phyloP scores from a whole-genome alignment of 202 grass and related monocot genomes.

The Schoenoplectus tabernaemontani region DNA sequence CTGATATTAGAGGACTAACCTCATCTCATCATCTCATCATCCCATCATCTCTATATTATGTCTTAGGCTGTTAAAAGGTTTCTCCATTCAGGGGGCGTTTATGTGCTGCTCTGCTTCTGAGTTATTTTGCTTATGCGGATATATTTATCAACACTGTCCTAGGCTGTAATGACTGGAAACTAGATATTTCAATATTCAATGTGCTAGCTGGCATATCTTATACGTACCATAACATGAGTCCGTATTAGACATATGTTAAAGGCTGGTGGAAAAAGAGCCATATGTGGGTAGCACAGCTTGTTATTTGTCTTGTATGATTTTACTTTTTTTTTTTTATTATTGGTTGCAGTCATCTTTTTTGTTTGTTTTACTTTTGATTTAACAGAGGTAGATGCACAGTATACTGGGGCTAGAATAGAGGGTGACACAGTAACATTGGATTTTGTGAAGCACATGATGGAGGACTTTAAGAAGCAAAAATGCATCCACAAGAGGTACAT shows the following conservation, averaged over 20 bases:
- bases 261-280: background rate
- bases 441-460: slow-evolving; percentile 72
- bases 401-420: slow-evolving; percentile 60
- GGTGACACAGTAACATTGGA: slow-evolving; percentile 52
- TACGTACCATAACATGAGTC: background rate
- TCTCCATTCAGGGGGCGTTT: background rate
- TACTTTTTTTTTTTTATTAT: background rate
- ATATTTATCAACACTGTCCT: background rate
- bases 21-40: too few species aligned
- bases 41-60: background rate
- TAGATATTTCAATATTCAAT: background rate
- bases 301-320: background rate
- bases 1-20: background rate
- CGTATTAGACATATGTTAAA: background rate
- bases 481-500: slow-evolving; percentile 61
- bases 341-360: background rate
- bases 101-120: background rate
- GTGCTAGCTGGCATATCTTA: background rate
- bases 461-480: slow-evolving; percentile 65
- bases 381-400: slow-evolving; percentile 51
- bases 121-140: background rate
- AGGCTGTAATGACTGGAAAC: background rate
- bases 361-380: slow-evolving; percentile 10
- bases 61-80: background rate
- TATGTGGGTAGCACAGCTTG: background rate